Base-by-base conservation (phyloP, 2,329 filamentous ascomycete genomes). In the Penicillium palitans region DNA sequence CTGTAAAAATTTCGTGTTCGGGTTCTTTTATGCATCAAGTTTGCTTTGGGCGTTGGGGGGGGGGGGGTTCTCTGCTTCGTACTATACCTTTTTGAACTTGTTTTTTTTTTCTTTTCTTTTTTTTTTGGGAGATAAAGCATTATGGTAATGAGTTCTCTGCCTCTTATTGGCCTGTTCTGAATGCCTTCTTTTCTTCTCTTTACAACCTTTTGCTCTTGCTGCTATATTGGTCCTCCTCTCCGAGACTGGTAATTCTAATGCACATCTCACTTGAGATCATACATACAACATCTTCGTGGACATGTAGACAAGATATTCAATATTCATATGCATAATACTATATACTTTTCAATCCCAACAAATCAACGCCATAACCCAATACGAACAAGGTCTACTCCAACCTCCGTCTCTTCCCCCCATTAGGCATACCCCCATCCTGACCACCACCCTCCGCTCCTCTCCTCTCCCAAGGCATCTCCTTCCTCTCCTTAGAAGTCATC, bases 401-500 rank as follows among this genome's bases (percentile, higher is more conserved):
- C 50, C 71, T 65, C 25, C 67, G 65, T 21, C 69, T 66, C 61
- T 74, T 74, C 40, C 68, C 66, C 8, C 61, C 65, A 51, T 59
- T 63, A 54, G 61, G 65, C 45, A 56, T 53, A 40, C 62, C 52
- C 21, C 42, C 55, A 48, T 58, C 63, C 25, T 61, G 58, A 49
- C 50, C 60, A 52, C 63, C 62, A 57, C 55, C 61, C 39, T 74
- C 75, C 27, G 70, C 62, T 12, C 72, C 74, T 61, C 84, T 79
- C 61, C 84, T 78, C 50, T 77, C 79, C 71, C 78, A 76, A 0
- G 87, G 87, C 83, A 93, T 80, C 62, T 86, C 83, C 79, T 86
- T 96, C 80, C 90, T 90, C 82, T 98, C 95, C 80, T 89, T 93
- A 10, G 85, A 81, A 0, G 90, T 86, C 53, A 91, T 81, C 87